Percentiles rank a stretch among this genome's conserved stretches.
Conservation (phyloP, 306 rosid genomes). For the Dryas octopetala region DNA sequence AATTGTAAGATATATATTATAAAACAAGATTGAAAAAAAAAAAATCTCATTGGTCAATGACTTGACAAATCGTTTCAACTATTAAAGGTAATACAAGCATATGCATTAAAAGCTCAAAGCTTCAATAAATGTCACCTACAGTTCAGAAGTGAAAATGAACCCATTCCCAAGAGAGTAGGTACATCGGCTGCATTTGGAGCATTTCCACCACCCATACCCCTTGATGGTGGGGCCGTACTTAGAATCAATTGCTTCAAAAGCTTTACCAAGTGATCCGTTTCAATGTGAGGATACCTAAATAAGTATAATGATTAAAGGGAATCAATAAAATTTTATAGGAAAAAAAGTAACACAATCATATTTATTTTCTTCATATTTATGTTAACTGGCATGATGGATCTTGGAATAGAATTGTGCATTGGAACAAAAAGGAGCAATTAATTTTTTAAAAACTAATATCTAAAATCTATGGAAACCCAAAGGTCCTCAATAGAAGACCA, state of each 20-base stretch:
- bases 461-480: neutral
- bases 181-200: constrained; percentile 95
- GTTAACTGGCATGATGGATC: neutral
- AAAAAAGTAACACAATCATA: constrained; percentile 16
- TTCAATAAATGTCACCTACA: constrained; percentile 54
- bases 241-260: constrained; percentile 86
- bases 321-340: constrained; percentile 26
- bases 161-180: constrained; percentile 88
- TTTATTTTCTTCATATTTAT: neutral
- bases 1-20: neutral
- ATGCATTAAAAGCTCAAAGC: constrained; percentile 7
- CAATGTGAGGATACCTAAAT: constrained; percentile 81
- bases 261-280: constrained; percentile 85
- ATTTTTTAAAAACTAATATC: neutral
- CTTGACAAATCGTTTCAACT: constrained; percentile 4
- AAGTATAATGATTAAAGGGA: constrained; percentile 23
- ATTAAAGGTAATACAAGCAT: neutral
- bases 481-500: neutral
- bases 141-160: constrained; percentile 83
- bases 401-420: neutral
- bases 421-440: neutral
- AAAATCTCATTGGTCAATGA: neutral
- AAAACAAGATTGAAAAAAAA: neutral
- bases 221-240: constrained; percentile 52
- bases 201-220: constrained; percentile 51